phyloP scores from a whole-genome alignment of 345 rosid genomes.

The Brassica incana region DNA sequence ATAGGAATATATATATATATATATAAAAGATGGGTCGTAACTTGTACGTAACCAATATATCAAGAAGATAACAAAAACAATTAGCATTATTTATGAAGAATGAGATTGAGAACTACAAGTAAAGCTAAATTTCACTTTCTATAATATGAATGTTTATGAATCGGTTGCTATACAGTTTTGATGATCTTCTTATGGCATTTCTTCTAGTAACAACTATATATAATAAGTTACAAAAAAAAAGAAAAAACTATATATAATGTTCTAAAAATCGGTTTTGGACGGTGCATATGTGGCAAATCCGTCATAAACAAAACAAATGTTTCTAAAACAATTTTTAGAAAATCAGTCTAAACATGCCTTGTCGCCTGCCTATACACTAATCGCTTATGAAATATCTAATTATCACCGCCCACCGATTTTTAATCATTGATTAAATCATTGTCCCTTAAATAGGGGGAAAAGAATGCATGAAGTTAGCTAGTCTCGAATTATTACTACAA shows the following conservation, averaged over 20 bases:
- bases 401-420: not conserved
- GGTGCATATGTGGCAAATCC: not conserved
- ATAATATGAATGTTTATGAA: not conserved
- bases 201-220: not conserved
- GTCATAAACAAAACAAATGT: not conserved
- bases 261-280: no score
- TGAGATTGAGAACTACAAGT: not conserved
- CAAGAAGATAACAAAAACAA: not conserved
- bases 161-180: not conserved
- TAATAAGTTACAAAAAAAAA: no score
- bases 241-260: no score
- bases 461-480: not conserved
- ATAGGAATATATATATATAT: not conserved
- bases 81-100: not conserved
- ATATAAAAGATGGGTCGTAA: not conserved
- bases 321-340: no score
- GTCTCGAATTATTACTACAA: not conserved
- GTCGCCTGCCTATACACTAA: no score
- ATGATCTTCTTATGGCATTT: not conserved
- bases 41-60: not conserved
- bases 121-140: not conserved
- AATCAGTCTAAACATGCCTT: no score
- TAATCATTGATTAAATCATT: not conserved
- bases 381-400: not conserved
- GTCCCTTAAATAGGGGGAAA: not conserved